phyloP scores from a whole-genome alignment of 2,329 filamentous ascomycete species.

The Trichoderma harzianum region DNA sequence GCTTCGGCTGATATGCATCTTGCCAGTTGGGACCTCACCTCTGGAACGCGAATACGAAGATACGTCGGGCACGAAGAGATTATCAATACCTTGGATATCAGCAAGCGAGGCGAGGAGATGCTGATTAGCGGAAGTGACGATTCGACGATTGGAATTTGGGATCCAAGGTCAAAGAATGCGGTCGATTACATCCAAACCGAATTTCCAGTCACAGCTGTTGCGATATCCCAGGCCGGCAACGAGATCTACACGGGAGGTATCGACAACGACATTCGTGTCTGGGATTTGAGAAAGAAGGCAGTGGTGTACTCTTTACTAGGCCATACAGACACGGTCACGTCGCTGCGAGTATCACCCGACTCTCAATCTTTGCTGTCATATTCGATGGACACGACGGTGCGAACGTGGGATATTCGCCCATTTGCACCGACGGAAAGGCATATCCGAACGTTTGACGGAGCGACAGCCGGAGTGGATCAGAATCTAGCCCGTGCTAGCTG shows the following conservation, averaged over 20 bases:
- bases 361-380: conserved; percentile 87
- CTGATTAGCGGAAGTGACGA: conserved; percentile 91
- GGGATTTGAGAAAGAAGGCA: conserved; percentile 91
- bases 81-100: conserved; percentile 89
- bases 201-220: conserved; percentile 87
- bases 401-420: conserved; percentile 93
- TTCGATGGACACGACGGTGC: conserved; percentile 87
- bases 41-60: conserved; percentile 84
- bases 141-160: conserved; percentile 92
- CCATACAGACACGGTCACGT: conserved; percentile 89
- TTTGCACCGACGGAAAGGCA: conserved; percentile 87
- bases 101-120: conserved; percentile 83
- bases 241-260: conserved; percentile 94
- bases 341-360: conserved; percentile 86
- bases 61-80: conserved; percentile 93
- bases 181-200: conserved; percentile 85
- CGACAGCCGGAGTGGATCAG: conserved; percentile 80
- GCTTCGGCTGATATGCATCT: conserved; percentile 91
- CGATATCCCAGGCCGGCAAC: conserved; percentile 89
- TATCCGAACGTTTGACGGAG: conserved; percentile 88
- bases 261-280: conserved; percentile 95
- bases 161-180: conserved; percentile 85
- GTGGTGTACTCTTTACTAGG: conserved; percentile 84
- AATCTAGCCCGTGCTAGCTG: conserved; percentile 89
- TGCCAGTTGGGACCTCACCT: conserved; percentile 92